Base-by-base conservation (phyloP, 352 stramenopile species). In the Pythium aphanidermatum region DNA sequence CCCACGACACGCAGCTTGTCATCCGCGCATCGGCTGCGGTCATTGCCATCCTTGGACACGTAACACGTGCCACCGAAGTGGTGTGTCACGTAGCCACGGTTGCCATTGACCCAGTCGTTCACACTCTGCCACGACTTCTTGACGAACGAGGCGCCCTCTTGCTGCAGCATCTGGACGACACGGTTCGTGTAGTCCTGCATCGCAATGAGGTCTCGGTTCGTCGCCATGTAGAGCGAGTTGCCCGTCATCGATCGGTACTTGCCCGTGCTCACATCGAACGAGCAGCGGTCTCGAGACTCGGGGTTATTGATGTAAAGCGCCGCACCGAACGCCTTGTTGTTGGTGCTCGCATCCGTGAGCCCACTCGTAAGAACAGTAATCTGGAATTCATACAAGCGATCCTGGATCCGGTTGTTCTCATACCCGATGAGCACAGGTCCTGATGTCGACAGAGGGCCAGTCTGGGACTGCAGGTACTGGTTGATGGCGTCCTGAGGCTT, bases 21-120 rank as follows among this genome's bases (percentile, higher is more conserved):
- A 27, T 87, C 79, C 0, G 74, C 75, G 21, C 75, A 88, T 4
- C 74, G 75, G 40, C 72, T 70, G 4, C 48, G 29, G 33, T 78
- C 71, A 7, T 32, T 32, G 0, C 55, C 23, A n/a, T 86, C 65
- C 0, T 23, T 53, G 3, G 74, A 89, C 6, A 67, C 53, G 59
- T 85, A 88, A 67, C 79, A 88, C 42, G 58, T 82, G 33, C 75
- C 76, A 13, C 72, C 76, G 49, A 82, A 91, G 51, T 91, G 78
- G 50, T 88, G 58, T 9, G 70, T 69, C 16, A 67, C 49, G 17
- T 46, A 46, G 9, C 56, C 43, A 5, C 16, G 20, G 39, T 72
- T 69, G 10, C 12, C 19, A 3, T 37, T 51, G 24, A 88, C 73
- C 66, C 69, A 87, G 2, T 54, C 64, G 5, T 36, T 37, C 20